phyloP scores from a whole-genome alignment of 75 land plant genomes.

The Isoetes taiwanensis region DNA sequence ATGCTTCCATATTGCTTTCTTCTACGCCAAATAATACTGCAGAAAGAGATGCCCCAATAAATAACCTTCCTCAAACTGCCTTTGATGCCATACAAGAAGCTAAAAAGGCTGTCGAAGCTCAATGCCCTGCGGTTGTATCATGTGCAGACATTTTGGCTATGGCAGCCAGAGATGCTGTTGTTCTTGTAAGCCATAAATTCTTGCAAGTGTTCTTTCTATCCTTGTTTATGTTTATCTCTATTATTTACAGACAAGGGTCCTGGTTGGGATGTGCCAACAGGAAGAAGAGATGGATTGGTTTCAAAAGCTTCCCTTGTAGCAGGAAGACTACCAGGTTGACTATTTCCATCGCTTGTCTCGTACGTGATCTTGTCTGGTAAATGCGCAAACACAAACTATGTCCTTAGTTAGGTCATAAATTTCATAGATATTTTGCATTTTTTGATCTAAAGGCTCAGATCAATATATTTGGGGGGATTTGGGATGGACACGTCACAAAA shows the following conservation, averaged over 20 bases:
- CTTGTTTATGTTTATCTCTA: no score
- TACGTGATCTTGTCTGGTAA: no score
- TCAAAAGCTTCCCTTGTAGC: neutral
- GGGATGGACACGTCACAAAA: no score
- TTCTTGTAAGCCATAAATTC: neutral
- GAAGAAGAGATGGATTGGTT: neutral
- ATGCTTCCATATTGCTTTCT: neutral
- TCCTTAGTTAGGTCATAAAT: no score
- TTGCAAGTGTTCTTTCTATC: no score
- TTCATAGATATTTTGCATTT: no score
- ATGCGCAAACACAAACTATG: no score
- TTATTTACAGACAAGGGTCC: neutral
- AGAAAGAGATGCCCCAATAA: neutral
- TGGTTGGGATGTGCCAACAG: neutral
- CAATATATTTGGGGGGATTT: no score
- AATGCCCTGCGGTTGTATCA: neutral
- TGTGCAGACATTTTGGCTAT: constrained; percentile 3
- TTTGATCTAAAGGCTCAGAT: no score
- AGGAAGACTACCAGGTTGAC: neutral
- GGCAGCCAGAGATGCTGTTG: constrained; percentile 3
- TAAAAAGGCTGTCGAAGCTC: neutral
- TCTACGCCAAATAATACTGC: neutral
- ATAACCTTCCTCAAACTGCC: neutral
- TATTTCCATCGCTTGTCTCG: no score
- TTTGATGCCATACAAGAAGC: neutral